phyloP scores from a whole-genome alignment of 2,329 filamentous ascomycete species.

The Scedosporium aurantiacum region DNA sequence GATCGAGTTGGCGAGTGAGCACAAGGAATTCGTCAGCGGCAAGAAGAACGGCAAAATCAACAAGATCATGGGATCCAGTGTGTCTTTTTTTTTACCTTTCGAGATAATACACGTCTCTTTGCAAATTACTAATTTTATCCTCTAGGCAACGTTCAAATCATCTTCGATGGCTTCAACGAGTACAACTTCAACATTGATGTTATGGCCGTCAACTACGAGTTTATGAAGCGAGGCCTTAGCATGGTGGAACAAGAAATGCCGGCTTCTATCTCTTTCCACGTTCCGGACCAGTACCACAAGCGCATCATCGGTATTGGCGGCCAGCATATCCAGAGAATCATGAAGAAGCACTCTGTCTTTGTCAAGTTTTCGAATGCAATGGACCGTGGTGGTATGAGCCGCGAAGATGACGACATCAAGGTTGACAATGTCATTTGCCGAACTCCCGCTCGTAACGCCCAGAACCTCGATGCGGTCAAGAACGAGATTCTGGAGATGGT shows the following conservation, averaged over 20 bases:
- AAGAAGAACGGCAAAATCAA: slow-evolving; percentile 99
- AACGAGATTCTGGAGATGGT: slow-evolving; percentile 99
- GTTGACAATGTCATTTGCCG: slow-evolving; percentile 98
- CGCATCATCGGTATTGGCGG: slow-evolving; percentile 97
- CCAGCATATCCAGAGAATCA: slow-evolving; percentile 97
- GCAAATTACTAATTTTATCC: not conserved
- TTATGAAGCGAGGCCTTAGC: slow-evolving; percentile 82
- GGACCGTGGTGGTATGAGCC: slow-evolving; percentile 85
- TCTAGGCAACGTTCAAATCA: slow-evolving; percentile 84
- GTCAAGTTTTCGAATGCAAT: slow-evolving; percentile 99
- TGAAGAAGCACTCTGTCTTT: slow-evolving; percentile 99
- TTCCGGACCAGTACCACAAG: slow-evolving; percentile 98
- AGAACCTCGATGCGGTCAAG: slow-evolving; percentile 94
- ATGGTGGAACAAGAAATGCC: slow-evolving; percentile 99
- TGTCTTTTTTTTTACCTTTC: not conserved
- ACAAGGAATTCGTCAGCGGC: slow-evolving; percentile 98
- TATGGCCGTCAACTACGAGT: slow-evolving; percentile 82
- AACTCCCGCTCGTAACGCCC: slow-evolving; percentile 90
- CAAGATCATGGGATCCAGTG: slow-evolving; percentile 98
- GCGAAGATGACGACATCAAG: slow-evolving; percentile 96
- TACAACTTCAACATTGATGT: slow-evolving; percentile 99
- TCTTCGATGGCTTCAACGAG: slow-evolving; percentile 98
- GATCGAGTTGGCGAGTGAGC: slow-evolving; percentile 96
- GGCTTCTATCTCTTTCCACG: slow-evolving; percentile 96
- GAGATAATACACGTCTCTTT: slow-evolving; percentile 4